Evolutionary conservation across 352 stramenopile species (phyloP).

Genomic region (Phytophthora pini): DNA sequence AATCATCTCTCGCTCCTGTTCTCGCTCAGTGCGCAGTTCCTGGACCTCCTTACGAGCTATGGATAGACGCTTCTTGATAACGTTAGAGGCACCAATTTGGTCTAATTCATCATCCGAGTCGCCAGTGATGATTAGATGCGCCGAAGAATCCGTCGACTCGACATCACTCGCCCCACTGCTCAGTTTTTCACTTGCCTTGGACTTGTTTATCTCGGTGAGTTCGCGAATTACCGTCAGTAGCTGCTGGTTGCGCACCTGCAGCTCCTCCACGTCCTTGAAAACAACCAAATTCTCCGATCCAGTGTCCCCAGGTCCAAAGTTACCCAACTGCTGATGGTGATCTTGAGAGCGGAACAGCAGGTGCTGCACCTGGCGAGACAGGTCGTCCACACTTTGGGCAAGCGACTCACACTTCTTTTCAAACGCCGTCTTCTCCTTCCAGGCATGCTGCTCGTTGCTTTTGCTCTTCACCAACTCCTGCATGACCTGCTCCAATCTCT

Average conservation of each 20-base stretch:
- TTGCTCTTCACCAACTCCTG: conserved; percentile 79
- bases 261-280: conserved; percentile 88
- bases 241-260: conserved; percentile 94
- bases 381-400: conserved; percentile 84
- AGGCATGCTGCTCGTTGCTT: conserved; percentile 68
- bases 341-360: conserved; percentile 83
- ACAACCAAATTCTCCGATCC: conserved; percentile 82
- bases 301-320: conserved; percentile 33
- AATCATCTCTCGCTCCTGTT: conserved; percentile 90
- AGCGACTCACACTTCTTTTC: conserved; percentile 81
- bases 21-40: conserved; percentile 72
- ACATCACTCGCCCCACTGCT: conserved; percentile 18
- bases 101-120: conserved; percentile 73
- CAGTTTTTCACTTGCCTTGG: conserved; percentile 21
- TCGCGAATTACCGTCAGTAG: conserved; percentile 85
- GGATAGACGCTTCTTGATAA: conserved; percentile 65
- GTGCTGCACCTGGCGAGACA: conserved; percentile 94
- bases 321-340: conserved; percentile 26
- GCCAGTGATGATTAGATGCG: conserved; percentile 63
- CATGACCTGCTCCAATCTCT: conserved; percentile 68
- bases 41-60: conserved; percentile 78
- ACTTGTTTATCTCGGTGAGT: conserved; percentile 63
- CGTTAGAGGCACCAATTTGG: conserved; percentile 30
- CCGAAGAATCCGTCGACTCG: conserved; percentile 28
- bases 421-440: conserved; percentile 65